These are phyloP conservation scores for Tetrahymena thermophila DNA, from an alignment of 73 alveolate genomes.

Conservation along the genomic window DNA sequence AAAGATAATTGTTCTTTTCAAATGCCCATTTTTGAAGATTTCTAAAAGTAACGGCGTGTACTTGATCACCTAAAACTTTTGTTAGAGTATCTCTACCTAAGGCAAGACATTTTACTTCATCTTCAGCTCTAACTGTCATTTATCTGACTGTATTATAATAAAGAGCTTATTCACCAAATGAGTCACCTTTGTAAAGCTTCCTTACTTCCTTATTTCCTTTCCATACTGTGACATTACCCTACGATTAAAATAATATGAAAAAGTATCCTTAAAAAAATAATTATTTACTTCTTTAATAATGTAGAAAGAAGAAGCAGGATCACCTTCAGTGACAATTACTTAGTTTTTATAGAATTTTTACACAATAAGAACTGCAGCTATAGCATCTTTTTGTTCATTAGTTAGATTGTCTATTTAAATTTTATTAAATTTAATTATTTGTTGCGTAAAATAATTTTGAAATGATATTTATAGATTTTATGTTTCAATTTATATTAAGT, in stretches of 20 bases:
- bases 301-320: slow-evolving; percentile 38
- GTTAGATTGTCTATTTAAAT: slow-evolving; percentile 13
- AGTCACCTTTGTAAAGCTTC: slow-evolving; percentile 18
- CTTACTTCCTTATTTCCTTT: slow-evolving; percentile 30
- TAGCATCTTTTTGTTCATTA: slow-evolving; percentile 41
- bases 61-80: slow-evolving; percentile 46
- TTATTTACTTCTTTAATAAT: slow-evolving; percentile 35
- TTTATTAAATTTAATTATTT: not conserved
- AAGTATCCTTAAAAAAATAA: not conserved
- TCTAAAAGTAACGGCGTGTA: slow-evolving; percentile 36
- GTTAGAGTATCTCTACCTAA: slow-evolving; percentile 44
- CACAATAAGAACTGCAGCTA: slow-evolving; percentile 14
- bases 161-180: slow-evolving; percentile 47
- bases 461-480: too few species aligned
- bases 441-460: too few species aligned
- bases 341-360: slow-evolving; percentile 22
- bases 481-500: too few species aligned
- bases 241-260: not conserved
- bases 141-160: slow-evolving; percentile 36
- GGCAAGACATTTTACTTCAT: slow-evolving; percentile 37
- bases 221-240: slow-evolving; percentile 4
- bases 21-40: slow-evolving; percentile 40
- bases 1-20: slow-evolving; percentile 13
- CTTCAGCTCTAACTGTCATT: slow-evolving; percentile 37
- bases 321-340: slow-evolving; percentile 31